These are phyloP conservation scores for Mrakia hoshinonis DNA, from an alignment of 768 basidiomycete species.

Conservation along the genomic window DNA sequence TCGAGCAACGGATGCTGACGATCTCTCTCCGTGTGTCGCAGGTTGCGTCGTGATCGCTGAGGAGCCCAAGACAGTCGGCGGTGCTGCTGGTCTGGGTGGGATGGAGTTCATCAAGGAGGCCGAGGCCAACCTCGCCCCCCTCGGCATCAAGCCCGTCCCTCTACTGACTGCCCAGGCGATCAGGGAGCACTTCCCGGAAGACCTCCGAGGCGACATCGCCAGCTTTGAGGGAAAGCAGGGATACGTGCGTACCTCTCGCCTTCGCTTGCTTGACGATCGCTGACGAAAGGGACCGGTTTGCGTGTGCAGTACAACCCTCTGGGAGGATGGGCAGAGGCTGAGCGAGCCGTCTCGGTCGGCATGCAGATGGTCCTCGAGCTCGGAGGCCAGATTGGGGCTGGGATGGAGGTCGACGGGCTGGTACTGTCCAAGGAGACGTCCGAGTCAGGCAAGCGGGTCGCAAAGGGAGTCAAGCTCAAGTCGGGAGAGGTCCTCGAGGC, in stretches of 20 bases:
- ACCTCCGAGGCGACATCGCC: slow-evolving; percentile 23
- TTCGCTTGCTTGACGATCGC: neutral
- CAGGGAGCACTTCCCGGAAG: slow-evolving; percentile 15
- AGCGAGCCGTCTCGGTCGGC: slow-evolving; percentile 54
- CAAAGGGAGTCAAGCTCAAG: slow-evolving; percentile 53
- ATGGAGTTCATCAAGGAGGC: neutral
- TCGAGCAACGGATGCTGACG: neutral
- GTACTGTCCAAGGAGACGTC: slow-evolving; percentile 27
- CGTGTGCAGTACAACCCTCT: slow-evolving; percentile 50
- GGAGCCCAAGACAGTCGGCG: neutral
- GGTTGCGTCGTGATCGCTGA: slow-evolving; percentile 8
- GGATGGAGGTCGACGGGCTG: slow-evolving; percentile 53
- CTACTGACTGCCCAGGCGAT: slow-evolving; percentile 15
- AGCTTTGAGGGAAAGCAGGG: slow-evolving; percentile 43
- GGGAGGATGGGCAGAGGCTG: slow-evolving; percentile 77
- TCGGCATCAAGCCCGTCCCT: slow-evolving; percentile 10
- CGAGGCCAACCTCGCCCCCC: slow-evolving; percentile 5
- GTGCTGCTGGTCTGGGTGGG: slow-evolving; percentile 12
- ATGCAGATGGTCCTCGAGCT: slow-evolving; percentile 52
- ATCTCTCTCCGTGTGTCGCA: neutral
- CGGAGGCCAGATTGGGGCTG: slow-evolving; percentile 54
- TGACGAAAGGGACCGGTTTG: neutral
- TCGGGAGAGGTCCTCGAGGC: slow-evolving; percentile 45
- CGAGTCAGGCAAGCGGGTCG: slow-evolving; percentile 33
- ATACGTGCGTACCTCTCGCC: slow-evolving; percentile 41